Evolutionary conservation across 192 early-diverging fungal genomes (phyloP).

Genomic region (Backusella mclennaniae): DNA sequence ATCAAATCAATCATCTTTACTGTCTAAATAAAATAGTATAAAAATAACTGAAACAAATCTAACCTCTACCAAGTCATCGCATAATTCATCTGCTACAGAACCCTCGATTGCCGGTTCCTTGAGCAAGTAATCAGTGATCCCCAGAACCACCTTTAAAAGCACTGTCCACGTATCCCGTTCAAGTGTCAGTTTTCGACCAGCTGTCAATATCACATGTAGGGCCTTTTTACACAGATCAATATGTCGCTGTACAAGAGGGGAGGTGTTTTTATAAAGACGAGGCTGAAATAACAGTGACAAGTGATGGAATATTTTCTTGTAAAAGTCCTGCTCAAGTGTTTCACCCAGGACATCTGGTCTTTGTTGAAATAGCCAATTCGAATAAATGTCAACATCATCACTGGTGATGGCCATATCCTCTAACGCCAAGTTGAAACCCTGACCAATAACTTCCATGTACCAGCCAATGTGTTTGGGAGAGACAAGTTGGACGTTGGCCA

Average conservation of each 20-base stretch:
- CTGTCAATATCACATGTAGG: slow-evolving; percentile 55
- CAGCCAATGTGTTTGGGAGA: slow-evolving; percentile 75
- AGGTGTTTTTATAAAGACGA: slow-evolving; percentile 24
- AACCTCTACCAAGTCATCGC: slow-evolving; percentile 61
- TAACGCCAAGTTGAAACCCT: slow-evolving; percentile 74
- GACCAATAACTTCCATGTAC: slow-evolving; percentile 82
- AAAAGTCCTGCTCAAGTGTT: slow-evolving; percentile 64
- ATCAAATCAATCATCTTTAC: slow-evolving; percentile 33
- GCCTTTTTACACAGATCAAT: slow-evolving; percentile 73
- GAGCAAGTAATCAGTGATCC: slow-evolving; percentile 71
- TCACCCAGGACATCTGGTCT: slow-evolving; percentile 54
- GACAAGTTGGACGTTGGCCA: slow-evolving; percentile 57
- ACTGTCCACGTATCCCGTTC: slow-evolving; percentile 78
- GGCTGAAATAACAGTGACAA: slow-evolving; percentile 71
- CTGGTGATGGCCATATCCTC: slow-evolving; percentile 69
- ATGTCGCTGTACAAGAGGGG: slow-evolving; percentile 51
- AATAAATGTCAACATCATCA: slow-evolving; percentile 64
- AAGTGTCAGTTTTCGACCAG: slow-evolving; percentile 62
- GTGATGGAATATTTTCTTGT: slow-evolving; percentile 72
- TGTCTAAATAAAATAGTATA: slow-evolving; percentile 30
- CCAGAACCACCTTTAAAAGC: slow-evolving; percentile 75
- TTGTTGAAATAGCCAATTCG: slow-evolving; percentile 70
- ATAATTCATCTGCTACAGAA: slow-evolving; percentile 72
- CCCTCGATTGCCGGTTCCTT: slow-evolving; percentile 46
- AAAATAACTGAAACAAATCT: not conserved